These are phyloP conservation scores for Kwoniella shandongensis DNA, from an alignment of 768 basidiomycete species.

Conservation along the genomic window DNA sequence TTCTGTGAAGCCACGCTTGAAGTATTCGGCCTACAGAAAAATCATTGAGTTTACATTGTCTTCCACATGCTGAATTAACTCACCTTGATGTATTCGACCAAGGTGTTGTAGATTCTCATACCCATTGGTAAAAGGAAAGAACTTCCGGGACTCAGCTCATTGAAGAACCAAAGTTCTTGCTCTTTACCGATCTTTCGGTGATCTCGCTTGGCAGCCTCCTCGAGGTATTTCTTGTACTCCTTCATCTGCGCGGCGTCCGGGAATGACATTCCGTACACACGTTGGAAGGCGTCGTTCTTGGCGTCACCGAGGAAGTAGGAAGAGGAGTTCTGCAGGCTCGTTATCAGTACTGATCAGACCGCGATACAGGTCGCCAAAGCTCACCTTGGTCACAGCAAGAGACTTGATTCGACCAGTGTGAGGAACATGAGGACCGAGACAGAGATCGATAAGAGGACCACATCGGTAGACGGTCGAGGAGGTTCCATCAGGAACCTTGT, in stretches of 20 bases:
- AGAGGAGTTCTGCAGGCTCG: conserved; percentile 72
- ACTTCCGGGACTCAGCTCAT: conserved; percentile 90
- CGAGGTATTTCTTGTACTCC: conserved; percentile 94
- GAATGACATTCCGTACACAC: conserved; percentile 98
- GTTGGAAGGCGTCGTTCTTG: conserved; percentile 89
- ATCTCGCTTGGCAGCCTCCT: conserved; percentile 96
- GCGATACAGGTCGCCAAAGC: conserved; percentile 8
- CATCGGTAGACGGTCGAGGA: conserved; percentile 98
- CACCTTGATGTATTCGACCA: conserved; percentile 86
- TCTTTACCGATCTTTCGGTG: conserved; percentile 96
- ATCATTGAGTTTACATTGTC: too few relatives aligned
- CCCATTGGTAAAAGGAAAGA: conserved; percentile 98
- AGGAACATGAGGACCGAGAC: conserved; percentile 94
- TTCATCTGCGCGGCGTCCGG: conserved; percentile 92
- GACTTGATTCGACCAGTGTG: conserved; percentile 98
- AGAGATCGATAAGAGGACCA: conserved; percentile 97
- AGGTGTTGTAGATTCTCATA: conserved; percentile 90
- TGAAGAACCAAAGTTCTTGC: conserved; percentile 98
- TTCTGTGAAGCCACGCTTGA: conserved; percentile 93
- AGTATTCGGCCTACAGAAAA: conserved; percentile 74
- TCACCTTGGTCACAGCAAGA: conserved; percentile 90
- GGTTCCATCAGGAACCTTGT: conserved; percentile 92
- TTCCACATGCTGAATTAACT: conserved; percentile 53
- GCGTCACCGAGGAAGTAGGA: conserved; percentile 96
- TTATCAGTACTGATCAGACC: background rate